These are phyloP conservation scores for Podila epicladia DNA, from an alignment of 192 early-diverging fungal genomes.

Conservation along the genomic window DNA sequence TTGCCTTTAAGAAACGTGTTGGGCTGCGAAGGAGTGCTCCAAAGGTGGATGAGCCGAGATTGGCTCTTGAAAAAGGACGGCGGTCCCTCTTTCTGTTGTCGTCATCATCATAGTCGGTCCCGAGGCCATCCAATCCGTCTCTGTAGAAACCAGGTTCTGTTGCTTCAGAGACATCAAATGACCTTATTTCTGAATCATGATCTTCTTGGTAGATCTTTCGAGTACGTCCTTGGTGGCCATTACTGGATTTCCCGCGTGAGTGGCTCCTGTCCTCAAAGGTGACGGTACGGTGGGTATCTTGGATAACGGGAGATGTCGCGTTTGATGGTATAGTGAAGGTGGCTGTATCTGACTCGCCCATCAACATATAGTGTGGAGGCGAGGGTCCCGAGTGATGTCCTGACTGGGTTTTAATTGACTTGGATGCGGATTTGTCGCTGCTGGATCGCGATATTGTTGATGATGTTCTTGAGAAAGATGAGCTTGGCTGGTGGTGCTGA, in stretches of 20 bases:
- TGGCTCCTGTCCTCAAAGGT: not conserved
- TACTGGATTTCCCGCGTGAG: not conserved
- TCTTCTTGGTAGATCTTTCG: not conserved
- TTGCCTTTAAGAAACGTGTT: slow-evolving; percentile 16
- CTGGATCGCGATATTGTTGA: not conserved
- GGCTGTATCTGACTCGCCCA: not conserved
- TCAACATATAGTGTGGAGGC: not conserved
- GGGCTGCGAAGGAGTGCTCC: slow-evolving; percentile 12
- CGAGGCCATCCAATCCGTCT: not conserved
- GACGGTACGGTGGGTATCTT: not conserved
- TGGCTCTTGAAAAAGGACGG: not conserved
- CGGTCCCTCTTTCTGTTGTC: slow-evolving; percentile 13
- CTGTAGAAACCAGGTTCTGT: not conserved
- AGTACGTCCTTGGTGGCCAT: not conserved
- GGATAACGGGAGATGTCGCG: not conserved
- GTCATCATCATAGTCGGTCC: slow-evolving; percentile 12
- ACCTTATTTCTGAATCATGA: not conserved
- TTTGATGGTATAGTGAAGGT: not conserved
- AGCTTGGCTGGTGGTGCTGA: not conserved
- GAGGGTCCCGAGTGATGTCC: too few relatives aligned
- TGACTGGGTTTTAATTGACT: not conserved
- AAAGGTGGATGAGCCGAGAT: not conserved
- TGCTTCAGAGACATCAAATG: not conserved
- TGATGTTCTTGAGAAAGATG: not conserved
- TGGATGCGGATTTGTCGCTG: not conserved